Evolutionary conservation across 1,139 yeast species (phyloP).

Genomic region (Lodderomyces metapsilosis): DNA sequence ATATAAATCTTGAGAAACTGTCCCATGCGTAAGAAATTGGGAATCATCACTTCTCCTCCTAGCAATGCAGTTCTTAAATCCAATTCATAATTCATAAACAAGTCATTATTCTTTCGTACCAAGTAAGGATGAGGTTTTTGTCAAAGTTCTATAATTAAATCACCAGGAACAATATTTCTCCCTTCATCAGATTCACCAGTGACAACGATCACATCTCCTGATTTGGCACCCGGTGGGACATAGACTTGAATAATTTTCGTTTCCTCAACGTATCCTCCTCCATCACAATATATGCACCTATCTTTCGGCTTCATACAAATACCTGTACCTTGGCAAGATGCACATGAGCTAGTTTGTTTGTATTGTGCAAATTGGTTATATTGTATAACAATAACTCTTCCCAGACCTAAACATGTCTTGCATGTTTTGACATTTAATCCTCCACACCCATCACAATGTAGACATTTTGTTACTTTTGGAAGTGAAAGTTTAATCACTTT

Average conservation of each 20-base stretch:
- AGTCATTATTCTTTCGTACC: slow-evolving; percentile 49
- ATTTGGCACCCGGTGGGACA: slow-evolving; percentile 51
- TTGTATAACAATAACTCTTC: slow-evolving; percentile 32
- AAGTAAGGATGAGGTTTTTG: slow-evolving; percentile 39
- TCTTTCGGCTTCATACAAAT: slow-evolving; percentile 21
- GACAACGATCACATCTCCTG: slow-evolving; percentile 51
- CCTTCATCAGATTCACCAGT: slow-evolving; percentile 68
- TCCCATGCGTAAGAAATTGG: slow-evolving; percentile 45
- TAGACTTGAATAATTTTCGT: slow-evolving; percentile 52
- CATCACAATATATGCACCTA: slow-evolving; percentile 29
- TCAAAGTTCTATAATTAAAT: slow-evolving; percentile 50
- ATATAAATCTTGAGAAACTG: slow-evolving; percentile 38
- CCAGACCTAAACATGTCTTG: slow-evolving; percentile 38
- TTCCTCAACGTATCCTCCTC: slow-evolving; percentile 44
- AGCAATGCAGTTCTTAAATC: slow-evolving; percentile 53
- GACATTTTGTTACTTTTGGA: slow-evolving; percentile 38
- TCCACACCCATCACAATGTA: slow-evolving; percentile 36
- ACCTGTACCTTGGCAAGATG: slow-evolving; percentile 39
- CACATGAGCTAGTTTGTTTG: slow-evolving; percentile 37
- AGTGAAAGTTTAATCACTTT: slow-evolving; percentile 40
- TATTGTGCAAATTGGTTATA: slow-evolving; percentile 32
- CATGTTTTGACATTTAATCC: slow-evolving; percentile 37
- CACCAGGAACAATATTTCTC: slow-evolving; percentile 59
- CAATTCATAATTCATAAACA: slow-evolving; percentile 45
- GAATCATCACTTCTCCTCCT: slow-evolving; percentile 50